Base-by-base conservation (phyloP, 768 basidiomycete species). In the Cystobasidium tubakii region DNA sequence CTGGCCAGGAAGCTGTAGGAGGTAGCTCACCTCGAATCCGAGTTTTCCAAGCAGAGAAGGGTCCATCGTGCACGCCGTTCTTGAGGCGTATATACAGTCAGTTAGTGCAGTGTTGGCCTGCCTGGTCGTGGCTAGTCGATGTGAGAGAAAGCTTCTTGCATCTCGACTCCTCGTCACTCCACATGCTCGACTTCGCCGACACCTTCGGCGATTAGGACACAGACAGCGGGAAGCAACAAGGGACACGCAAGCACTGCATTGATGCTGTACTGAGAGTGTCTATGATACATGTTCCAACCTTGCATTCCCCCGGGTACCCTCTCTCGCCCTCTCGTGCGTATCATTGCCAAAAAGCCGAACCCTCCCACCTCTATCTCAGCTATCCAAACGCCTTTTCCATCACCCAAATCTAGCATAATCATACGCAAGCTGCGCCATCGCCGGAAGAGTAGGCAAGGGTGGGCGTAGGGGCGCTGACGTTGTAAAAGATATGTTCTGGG, bases 11-110 rank as follows among this genome's bases (percentile, higher is more conserved):
- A n/a, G n/a, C n/a, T n/a, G n/a, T n/a, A n/a, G n/a, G n/a, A n/a
- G n/a, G n/a, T n/a, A n/a, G 29, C 57, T 60, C 46, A 60, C 57
- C 33, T 60, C 57, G 27, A 29, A 60, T 27, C 57, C 57, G 33
- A 34, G 57, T 25, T 27, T 60, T 29, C 57, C 57, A 29, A 60
- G 33, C 29, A 60, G 57, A 4, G 57, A 60, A 10, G 57, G 57
- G 33, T 60, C 57, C 57, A 60, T 60, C 33, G 57, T 50, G n/a
- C 15, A 50, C 46, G 46, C 46, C 21, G 17, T 7, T 42, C 7
- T 23, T n/a, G 21, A 23, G 27, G 6, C 9, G 10, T n/a, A n/a
- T n/a, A n/a, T n/a, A n/a, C n/a, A n/a, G n/a, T n/a, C n/a, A n/a
- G n/a, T n/a, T n/a, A n/a, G n/a, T 55, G 7, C 27, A 55, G 10